These are phyloP conservation scores for Magnolia officinalis DNA, from an alignment of 164 flowering plant genomes.

Conservation along the genomic window DNA sequence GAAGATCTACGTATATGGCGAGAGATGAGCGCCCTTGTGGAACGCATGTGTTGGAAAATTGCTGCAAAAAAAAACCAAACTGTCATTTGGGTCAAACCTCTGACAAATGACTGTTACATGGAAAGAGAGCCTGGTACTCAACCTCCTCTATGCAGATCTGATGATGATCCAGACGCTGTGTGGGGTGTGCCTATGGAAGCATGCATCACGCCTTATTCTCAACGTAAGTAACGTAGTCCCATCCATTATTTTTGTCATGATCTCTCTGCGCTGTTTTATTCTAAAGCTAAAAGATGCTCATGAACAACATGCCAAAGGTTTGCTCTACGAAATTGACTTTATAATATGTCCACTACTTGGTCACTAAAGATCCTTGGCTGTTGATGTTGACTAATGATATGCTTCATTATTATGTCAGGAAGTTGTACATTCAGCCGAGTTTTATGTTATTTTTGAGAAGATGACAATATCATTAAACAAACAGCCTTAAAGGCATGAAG, in stretches of 20 bases:
- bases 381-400: too few relatives aligned
- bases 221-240: constrained; percentile 49
- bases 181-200: constrained; percentile 76
- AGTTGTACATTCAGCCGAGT: too few relatives aligned
- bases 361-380: too few relatives aligned
- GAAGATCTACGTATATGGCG: constrained; percentile 84
- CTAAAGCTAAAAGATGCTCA: background rate
- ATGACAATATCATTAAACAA: too few relatives aligned
- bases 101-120: constrained; percentile 77
- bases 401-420: too few relatives aligned
- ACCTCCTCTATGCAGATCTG: constrained; percentile 77
- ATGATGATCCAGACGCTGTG: constrained; percentile 81
- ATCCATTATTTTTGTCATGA: background rate
- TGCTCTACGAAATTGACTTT: background rate
- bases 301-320: background rate
- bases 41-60: constrained; percentile 87
- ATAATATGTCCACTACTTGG: background rate
- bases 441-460: too few relatives aligned
- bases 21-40: constrained; percentile 85
- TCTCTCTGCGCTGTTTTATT: background rate
- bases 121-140: constrained; percentile 68
- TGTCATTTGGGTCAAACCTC: constrained; percentile 84
- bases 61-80: constrained; percentile 76
- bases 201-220: constrained; percentile 79
- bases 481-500: too few relatives aligned